Base-by-base conservation (phyloP, 305 asterid species). In the Fraxinus platypoda region DNA sequence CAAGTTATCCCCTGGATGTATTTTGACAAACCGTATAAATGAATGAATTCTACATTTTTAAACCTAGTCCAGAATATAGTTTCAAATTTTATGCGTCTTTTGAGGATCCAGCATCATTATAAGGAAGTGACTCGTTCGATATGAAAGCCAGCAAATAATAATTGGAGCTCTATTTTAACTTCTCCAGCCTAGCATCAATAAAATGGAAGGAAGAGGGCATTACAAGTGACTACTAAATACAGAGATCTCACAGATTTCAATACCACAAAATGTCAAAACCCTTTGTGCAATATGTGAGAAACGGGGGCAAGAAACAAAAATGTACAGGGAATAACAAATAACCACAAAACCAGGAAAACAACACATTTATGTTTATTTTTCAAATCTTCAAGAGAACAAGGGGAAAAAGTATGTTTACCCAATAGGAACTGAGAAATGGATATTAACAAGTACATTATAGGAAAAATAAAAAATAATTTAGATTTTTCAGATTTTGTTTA, bases 151-250 rank as follows among this genome's bases (percentile, higher is more conserved):
- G 43, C 23, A 33, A 70, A 70, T 5, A 28, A 15, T 33, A 8
- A 30, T 33, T 33, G 41, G 41, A 70, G 75, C 75, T 59, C 23
- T 15, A 30, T 70, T 70, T 70, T 70, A 70, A 70, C 23, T 70
- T 70, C 75, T 31, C 75, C 75, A 70, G 75, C 75, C 70, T 6
- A 70, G 35, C 12, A 70, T 31, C 75, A 70, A 70, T 70, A 70
- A 70, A 70, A 30, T 33, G 11, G 70, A 59, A 21, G 30, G 38
- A 70, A 70, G 33, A 13, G 33, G 72, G n/a, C 34, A 64, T 28
- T 70, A 6, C 43, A 15, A 70, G 12, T 13, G 43, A 6, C 75
- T 30, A 70, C 43, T 70, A 70, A 13, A 70, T 28, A 31, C 75
- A 70, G 25, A 70, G 38, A 68, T 13, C 37, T 68, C 21, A 68